Evolutionary conservation across 2,329 filamentous ascomycete genomes (phyloP).

Genomic region (Plenodomus lindquistii): DNA sequence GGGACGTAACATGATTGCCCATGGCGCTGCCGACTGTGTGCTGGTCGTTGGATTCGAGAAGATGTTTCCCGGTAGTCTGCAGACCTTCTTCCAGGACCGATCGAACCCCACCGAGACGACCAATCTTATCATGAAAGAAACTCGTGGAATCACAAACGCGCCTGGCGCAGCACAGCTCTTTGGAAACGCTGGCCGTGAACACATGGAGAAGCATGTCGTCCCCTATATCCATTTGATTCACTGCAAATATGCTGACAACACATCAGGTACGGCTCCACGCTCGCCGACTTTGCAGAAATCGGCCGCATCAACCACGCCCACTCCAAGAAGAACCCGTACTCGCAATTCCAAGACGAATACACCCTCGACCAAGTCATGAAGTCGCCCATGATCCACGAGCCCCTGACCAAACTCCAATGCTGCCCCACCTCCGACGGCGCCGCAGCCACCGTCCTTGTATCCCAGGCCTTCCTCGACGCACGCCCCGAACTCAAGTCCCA

Average conservation of each 20-base stretch:
- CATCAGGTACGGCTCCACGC: constrained; percentile 74
- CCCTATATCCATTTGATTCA: neutral
- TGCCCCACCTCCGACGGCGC: constrained; percentile 94
- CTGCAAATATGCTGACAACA: constrained; percentile 16
- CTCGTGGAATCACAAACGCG: constrained; percentile 77
- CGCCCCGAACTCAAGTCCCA: constrained; percentile 79
- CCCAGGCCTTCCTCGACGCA: constrained; percentile 82
- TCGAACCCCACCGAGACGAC: constrained; percentile 76
- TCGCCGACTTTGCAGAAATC: constrained; percentile 92
- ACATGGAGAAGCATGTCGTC: constrained; percentile 79
- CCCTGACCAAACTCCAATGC: constrained; percentile 97
- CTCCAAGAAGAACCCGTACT: constrained; percentile 91
- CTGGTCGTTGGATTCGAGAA: constrained; percentile 96
- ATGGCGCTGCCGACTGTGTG: constrained; percentile 83
- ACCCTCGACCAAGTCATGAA: constrained; percentile 79
- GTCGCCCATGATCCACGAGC: constrained; percentile 77
- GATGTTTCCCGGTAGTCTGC: constrained; percentile 91
- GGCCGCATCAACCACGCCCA: constrained; percentile 91
- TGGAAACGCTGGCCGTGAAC: constrained; percentile 89
- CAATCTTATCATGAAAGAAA: constrained; percentile 78
- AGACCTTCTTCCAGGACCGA: constrained; percentile 82
- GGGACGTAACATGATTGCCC: constrained; percentile 76
- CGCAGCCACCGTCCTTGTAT: constrained; percentile 86
- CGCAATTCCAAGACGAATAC: constrained; percentile 95
- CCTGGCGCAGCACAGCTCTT: constrained; percentile 92